Evolutionary conservation across 164 flowering plant species (phyloP), one percentile per base, ranked within the genome.

Genomic region (Liriodendron chinense): DNA sequence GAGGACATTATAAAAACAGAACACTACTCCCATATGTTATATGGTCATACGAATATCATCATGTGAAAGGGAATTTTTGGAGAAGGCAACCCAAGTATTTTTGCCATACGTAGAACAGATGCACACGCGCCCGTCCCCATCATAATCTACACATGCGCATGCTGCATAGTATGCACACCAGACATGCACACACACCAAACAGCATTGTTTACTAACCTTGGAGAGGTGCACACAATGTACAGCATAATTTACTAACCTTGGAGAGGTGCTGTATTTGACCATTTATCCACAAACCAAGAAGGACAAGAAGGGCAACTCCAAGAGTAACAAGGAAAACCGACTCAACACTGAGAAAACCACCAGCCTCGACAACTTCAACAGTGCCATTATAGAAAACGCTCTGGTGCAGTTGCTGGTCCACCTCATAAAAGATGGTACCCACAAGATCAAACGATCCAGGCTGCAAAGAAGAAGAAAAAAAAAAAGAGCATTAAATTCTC

Each of bases 361-460:
- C 89, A 77, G 92, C 81, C 76, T 96, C 98, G 76, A 86, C 89
- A 81, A 92, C 99, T 88, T 96, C 99, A 79, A 96, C 81, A 47
- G 99, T 94, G 53, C 99, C 97, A 83, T 96, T 94, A 76, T 86
- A 96, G 83, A 94, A 94, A 68, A 88, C 83, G 73, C 82, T 94
- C 77, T 91, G 95, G 77, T 89, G 89, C 3, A 86, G 91, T 9
- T 84, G 81, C 79, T 92, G 89, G 70, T 96, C 97, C 69, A 94
- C 89, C 83, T 96, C 97, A 84, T 94, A 96, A 70, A 91, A 71
- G 74, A 96, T 88, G 61, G 89, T 86, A 71, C 95, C 98, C 68
- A 90, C 98, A 76, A 96, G 95, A 90, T 96, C 99, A 88, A 89
- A 96, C 16, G 84, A 73, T 77, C 99, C 98, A 80, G 99, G 77